Evolutionary conservation across 148 eudicot genomes (phyloP), one percentile per base, ranked within the genome.

Genomic region (Vaccinium corymbosum): DNA sequence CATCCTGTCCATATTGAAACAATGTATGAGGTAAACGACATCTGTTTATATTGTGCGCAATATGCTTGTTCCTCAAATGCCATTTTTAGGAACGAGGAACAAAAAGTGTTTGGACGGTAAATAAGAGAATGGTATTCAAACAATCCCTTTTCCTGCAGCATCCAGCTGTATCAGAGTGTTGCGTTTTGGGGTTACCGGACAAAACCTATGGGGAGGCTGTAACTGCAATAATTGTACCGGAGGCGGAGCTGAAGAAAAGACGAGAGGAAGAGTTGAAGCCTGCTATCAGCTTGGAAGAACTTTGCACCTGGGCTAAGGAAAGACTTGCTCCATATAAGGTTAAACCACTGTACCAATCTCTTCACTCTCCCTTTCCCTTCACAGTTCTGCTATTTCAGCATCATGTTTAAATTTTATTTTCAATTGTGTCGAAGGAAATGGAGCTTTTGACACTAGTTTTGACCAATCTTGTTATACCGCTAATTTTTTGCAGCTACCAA

Each of bases 321-420:
- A 93, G 91, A 88, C 98, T 97, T 83, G 99, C 99, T 61, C 98
- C 98, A 35, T 97, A 97, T 85, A 97, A 97, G 99, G 99, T 97
- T 27, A 91, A 82, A 42, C 46, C 15, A 10, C 73, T 46, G 56
- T 79, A 14, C 14, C 50, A 27, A 12, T 80, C 78, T 27, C 52
- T 38, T 62, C 49, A 29, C 81, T 81, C 53, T 42, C 7, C 72
- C 51, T 64, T 51, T 12, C 50, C 35, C 68, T 55, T 62, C 5
- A 48, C 22, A 22, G 29, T 64, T 64, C 42, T 27, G 7, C 15
- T 56, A 79, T 57, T 79, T 79, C 15, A 11, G 8, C 70, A 38
- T 35, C 50, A 7, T 32, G 38, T 57, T 57, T 10, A 35, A 17
- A 46, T 27, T 68, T 49, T 14, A 7, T 49, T 81, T 64, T 10